These are phyloP conservation scores for Sporothrix humicola DNA, from an alignment of 2,329 filamentous ascomycete species.

Conservation along the genomic window DNA sequence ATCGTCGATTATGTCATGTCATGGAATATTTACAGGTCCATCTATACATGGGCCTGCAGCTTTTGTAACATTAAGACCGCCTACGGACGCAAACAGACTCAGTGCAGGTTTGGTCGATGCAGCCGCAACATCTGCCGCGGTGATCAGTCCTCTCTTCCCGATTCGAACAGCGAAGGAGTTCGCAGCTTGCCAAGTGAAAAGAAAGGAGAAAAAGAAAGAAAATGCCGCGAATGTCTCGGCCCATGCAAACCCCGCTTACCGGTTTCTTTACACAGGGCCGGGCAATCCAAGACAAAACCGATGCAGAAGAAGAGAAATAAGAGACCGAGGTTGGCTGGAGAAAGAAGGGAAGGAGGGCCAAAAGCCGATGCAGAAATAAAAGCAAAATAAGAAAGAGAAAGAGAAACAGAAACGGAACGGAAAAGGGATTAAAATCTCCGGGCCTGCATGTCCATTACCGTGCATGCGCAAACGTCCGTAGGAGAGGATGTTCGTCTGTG, in stretches of 20 bases:
- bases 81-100: conserved; percentile 11
- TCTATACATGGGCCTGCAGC: too few species aligned
- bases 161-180: neutral
- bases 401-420: neutral
- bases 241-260: conserved; percentile 4
- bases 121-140: neutral
- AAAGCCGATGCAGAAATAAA: neutral
- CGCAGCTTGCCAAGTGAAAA: neutral
- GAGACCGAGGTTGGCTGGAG: too few species aligned
- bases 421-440: neutral
- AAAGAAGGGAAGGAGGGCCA: neutral
- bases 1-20: too few species aligned
- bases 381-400: neutral
- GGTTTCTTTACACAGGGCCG: neutral
- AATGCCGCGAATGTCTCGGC: conserved; percentile 8
- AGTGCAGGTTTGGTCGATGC: neutral
- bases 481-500: neutral
- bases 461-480: conserved; percentile 4
- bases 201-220: neutral
- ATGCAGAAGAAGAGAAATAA: neutral
- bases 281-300: neutral
- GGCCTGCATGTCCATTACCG: neutral
- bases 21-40: too few species aligned
- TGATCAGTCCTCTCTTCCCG: too few species aligned
- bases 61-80: neutral